Percentiles rank a stretch among this genome's conserved stretches.
Conservation (phyloP, 805 yeast species). For the Wickerhamiella kazuoi region DNA sequence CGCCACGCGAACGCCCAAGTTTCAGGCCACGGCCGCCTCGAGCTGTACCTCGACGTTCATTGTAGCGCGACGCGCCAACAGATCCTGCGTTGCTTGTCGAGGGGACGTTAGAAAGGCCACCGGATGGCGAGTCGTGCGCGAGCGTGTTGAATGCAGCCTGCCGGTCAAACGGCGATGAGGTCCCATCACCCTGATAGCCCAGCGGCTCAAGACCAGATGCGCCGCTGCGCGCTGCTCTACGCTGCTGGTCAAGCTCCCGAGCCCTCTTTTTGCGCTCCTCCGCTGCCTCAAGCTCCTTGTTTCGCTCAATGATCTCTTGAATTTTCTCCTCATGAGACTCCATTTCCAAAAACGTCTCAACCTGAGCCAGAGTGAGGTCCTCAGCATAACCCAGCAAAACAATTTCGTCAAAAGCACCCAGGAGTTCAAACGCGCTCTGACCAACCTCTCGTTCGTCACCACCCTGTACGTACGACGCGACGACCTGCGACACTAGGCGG, state of each 20-base stretch:
- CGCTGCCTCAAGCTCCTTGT: constrained; percentile 90
- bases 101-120: background rate
- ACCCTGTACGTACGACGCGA: constrained; percentile 50
- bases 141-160: background rate
- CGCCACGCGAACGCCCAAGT: constrained; percentile 38
- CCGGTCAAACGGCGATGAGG: constrained; percentile 5
- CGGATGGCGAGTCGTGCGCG: background rate
- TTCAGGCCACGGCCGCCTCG: constrained; percentile 50
- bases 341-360: constrained; percentile 83
- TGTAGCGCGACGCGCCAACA: background rate
- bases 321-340: constrained; percentile 97
- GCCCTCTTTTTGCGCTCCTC: constrained; percentile 95
- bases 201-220: background rate
- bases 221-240: constrained; percentile 25
- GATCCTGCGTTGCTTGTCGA: too few relatives aligned
- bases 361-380: constrained; percentile 62
- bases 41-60: background rate
- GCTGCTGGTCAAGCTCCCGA: constrained; percentile 46
- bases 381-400: constrained; percentile 81
- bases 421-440: constrained; percentile 70
- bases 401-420: constrained; percentile 88
- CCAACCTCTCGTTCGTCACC: constrained; percentile 72
- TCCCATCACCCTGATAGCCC: constrained; percentile 3
- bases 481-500: constrained; percentile 66
- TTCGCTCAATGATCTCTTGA: constrained; percentile 92